Evolutionary conservation across 768 basidiomycete genomes (phyloP).

Genomic region (Crepidotus variabilis): DNA sequence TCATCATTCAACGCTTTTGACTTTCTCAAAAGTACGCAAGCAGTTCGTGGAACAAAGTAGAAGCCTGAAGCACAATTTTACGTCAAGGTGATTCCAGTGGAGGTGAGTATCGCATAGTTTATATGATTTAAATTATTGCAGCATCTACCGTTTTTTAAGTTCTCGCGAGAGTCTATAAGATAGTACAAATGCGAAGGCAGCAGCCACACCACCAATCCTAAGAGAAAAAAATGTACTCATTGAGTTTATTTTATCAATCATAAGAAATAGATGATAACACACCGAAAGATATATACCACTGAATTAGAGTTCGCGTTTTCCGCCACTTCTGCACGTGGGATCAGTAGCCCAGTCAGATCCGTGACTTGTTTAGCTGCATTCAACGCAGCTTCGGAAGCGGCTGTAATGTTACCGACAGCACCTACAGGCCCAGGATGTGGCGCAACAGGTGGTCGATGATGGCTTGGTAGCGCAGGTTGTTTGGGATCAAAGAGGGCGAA

Average conservation of each 20-base stretch:
- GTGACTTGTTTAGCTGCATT: constrained; percentile 10
- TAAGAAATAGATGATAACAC: constrained; percentile 20
- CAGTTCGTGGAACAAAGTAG: too few species aligned
- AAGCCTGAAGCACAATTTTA: too few species aligned
- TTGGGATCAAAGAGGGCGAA: constrained; percentile 82
- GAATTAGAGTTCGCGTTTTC: constrained; percentile 48
- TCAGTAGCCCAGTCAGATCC: constrained; percentile 4
- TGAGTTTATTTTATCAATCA: background rate
- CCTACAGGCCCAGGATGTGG: constrained; percentile 17
- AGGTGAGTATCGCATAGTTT: too few species aligned
- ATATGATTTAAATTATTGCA: too few species aligned
- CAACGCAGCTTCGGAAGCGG: constrained; percentile 4
- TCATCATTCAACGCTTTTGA: too few species aligned
- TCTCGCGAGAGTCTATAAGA: constrained; percentile 26
- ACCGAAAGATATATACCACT: constrained; percentile 82
- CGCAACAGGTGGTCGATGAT: constrained; percentile 20
- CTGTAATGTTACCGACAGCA: constrained; percentile 16
- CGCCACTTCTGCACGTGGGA: constrained; percentile 17
- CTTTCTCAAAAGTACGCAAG: too few species aligned
- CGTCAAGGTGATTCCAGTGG: constrained; percentile 9
- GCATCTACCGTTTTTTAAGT: constrained; percentile 19
- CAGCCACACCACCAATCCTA: constrained; percentile 24
- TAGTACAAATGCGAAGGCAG: constrained; percentile 24
- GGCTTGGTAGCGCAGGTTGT: constrained; percentile 38
- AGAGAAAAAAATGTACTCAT: background rate